These are phyloP conservation scores for Strobilomyces echinocephalus DNA, from an alignment of 768 basidiomycete genomes.

Conservation along the genomic window DNA sequence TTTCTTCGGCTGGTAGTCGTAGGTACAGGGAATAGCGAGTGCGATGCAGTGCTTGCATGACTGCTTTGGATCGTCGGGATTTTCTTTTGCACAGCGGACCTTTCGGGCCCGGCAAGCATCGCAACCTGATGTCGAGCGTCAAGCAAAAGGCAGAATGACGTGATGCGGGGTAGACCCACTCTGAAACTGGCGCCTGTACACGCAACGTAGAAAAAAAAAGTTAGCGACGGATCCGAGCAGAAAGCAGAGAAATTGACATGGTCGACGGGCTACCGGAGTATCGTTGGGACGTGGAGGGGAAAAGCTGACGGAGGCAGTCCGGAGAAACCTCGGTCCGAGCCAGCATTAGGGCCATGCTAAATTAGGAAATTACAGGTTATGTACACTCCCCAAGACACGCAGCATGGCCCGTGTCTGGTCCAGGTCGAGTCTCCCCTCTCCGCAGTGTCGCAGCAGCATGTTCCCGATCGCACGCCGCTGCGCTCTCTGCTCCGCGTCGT, in stretches of 20 bases:
- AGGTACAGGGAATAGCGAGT: slow-evolving; percentile 80
- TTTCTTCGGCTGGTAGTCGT: slow-evolving; percentile 92
- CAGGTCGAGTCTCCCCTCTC: slow-evolving; percentile 24
- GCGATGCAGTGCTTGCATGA: slow-evolving; percentile 85
- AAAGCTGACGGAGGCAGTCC: background rate
- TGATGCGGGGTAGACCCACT: slow-evolving; percentile 44
- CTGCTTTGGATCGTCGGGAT: slow-evolving; percentile 69
- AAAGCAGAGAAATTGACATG: slow-evolving; percentile 35
- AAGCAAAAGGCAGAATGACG: slow-evolving; percentile 20
- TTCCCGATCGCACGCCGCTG: slow-evolving; percentile 40
- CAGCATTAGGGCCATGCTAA: background rate
- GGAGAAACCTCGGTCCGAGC: background rate
- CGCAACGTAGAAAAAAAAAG: slow-evolving; percentile 20
- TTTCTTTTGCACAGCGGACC: slow-evolving; percentile 78
- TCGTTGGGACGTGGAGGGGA: background rate
- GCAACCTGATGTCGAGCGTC: slow-evolving; percentile 52
- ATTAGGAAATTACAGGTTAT: background rate
- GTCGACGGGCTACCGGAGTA: slow-evolving; percentile 7
- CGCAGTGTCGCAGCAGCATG: slow-evolving; percentile 29
- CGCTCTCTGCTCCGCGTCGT: slow-evolving; percentile 40
- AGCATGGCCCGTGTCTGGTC: slow-evolving; percentile 20
- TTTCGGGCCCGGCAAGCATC: slow-evolving; percentile 85
- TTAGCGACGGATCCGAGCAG: slow-evolving; percentile 29
- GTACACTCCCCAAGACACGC: slow-evolving; percentile 15
- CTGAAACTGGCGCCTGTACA: slow-evolving; percentile 74